Conservation (phyloP, 306 rosid genomes). For the Pyrus bretschneideri region DNA sequence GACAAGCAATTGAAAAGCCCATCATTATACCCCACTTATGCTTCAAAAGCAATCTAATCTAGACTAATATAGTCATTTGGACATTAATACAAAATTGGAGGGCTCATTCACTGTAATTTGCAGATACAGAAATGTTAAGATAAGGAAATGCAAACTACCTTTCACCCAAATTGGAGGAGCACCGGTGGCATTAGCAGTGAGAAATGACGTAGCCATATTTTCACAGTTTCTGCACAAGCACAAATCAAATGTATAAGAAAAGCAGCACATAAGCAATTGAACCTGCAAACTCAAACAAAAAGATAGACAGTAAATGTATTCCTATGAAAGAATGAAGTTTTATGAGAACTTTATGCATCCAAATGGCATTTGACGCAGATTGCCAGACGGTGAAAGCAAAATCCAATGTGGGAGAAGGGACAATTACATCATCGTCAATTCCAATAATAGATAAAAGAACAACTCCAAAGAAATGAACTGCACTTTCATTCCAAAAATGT, state of each 20-base stretch:
- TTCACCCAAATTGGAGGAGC: slow-evolving; percentile 37
- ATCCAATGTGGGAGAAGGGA: slow-evolving; percentile 40
- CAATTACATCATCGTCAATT: slow-evolving; percentile 52
- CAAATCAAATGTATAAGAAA: slow-evolving; percentile 10
- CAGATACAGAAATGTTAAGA: not conserved
- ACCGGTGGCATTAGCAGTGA: slow-evolving; percentile 10
- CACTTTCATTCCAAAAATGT: too few relatives aligned
- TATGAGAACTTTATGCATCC: slow-evolving; percentile 26
- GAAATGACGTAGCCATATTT: slow-evolving; percentile 53
- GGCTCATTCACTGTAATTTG: not conserved
- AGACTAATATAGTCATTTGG: too few relatives aligned
- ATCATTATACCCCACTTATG: too few relatives aligned
- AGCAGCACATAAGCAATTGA: not conserved
- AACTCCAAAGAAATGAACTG: too few relatives aligned
- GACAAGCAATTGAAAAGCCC: too few relatives aligned
- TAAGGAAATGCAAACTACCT: slow-evolving; percentile 23
- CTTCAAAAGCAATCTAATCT: too few relatives aligned
- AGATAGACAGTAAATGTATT: not conserved
- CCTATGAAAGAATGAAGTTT: slow-evolving; percentile 56
- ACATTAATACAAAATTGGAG: not conserved
- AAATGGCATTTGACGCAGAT: slow-evolving; percentile 39
- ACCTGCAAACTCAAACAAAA: not conserved
- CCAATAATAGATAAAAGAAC: too few relatives aligned
- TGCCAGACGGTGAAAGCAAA: slow-evolving; percentile 56
- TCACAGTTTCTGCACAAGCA: slow-evolving; percentile 17